Evolutionary conservation across 2,329 filamentous ascomycete genomes (phyloP), one percentile per base, ranked within the genome.

Genomic region (Monilinia fructicola): DNA sequence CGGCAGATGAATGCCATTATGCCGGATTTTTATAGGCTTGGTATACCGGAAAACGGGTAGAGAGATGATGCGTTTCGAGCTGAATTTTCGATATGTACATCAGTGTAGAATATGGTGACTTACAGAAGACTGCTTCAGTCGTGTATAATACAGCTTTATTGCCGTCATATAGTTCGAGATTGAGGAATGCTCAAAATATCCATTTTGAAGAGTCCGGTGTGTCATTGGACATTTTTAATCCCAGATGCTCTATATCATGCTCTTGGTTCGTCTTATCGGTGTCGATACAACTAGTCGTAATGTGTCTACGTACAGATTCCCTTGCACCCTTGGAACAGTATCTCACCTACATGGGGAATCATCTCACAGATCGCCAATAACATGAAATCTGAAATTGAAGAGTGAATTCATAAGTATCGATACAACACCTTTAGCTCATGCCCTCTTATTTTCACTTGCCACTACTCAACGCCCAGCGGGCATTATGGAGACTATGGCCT

Each of bases 1-100:
- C 67, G 65, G 38, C 76, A 78, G 44, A 42, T 75, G 38, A 73
- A 74, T 53, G 73, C 73, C 63, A 70, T 74, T 21, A 70, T 74
- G 70, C 65, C 62, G 10, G 60, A 65, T 53, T 67, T 77, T 7
- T 61, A 50, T 38, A 50, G 58, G n/a, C 50, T 61, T 40, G 58
- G 58, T 38, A 61, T 61, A 50, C 44, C 58, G n/a, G 58, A 50
- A 61, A 61, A 38, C 38, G 58, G 31, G 14, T 61, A 40, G 14
- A 12, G 7, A 50, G 28, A 61, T 61, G 14, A n/a, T 26, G 21
- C 6, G 11, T 23, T 35, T 14, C 18, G 12, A 23, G 12, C 35
- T 14, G 4, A 12, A 40, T 14, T 23, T 35, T 35, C 9, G 28
- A 50, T 50, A 38, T 61, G 31, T 61, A 61, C 50, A 38, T 61